Base-by-base conservation (phyloP, 306 rosid species). In the Prunus fruticosa region DNA sequence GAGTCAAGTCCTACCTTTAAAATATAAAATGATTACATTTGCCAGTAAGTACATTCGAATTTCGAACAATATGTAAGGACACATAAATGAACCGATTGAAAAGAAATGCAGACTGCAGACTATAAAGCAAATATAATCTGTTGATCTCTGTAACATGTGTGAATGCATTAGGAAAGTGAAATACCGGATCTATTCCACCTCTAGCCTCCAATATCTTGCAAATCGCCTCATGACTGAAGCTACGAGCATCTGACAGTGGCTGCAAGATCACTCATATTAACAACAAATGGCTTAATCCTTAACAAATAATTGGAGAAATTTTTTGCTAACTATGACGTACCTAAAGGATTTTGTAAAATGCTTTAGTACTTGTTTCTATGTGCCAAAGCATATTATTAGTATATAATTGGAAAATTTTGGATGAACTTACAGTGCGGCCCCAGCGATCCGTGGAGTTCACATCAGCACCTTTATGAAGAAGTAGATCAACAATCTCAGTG, bases 181-280 rank as follows among this genome's bases (percentile, higher is more conserved):
- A 54, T 79, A 80, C 83, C 56, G 76, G 83, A 80, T 80, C 83
- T 28, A 64, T 80, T 49, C 83, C 79, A 18, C 83, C 83, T 34
- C 41, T 52, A 58, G n/a, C 46, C 61, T 65, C 76, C 79, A 80
- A 74, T 73, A 80, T 49, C 58, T 60, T 80, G 75, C 83, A 80
- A 74, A 80, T 58, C 0, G 0, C 49, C 10, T 66, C 78, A 32
- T 79, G 79, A 32, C 65, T 57, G 32, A 79, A 73, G 78, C 79
- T 34, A 13, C 83, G 75, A 47, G 83, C 79, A 38, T 80, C 83
- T 2, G 83, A 80, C 30, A 80, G 41, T 49, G 83, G 83, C 79
- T 80, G 79, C n/a, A 51, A 27, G 43, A 64, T 64, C 52, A 64
- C 32, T 19, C 65, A 23, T 53, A 22, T 51, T 38, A 38, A 38